These are phyloP conservation scores for Scedosporium minutisporum DNA, from an alignment of 2,329 filamentous ascomycete genomes.

Conservation along the genomic window DNA sequence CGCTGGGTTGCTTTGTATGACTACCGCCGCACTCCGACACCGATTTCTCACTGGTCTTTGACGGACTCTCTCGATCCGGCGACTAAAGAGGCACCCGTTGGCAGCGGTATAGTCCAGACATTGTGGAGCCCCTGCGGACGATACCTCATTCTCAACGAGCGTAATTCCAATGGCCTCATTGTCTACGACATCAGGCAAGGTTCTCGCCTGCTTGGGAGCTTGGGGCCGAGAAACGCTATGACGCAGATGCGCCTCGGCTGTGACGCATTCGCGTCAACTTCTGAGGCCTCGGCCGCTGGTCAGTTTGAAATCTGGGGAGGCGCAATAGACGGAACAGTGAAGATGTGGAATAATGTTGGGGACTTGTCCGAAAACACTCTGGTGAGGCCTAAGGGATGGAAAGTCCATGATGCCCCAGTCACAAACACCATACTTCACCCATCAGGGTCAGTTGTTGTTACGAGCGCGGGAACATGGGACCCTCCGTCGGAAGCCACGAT, in stretches of 20 bases:
- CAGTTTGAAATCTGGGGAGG: slow-evolving; percentile 57
- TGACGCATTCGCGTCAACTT: slow-evolving; percentile 37
- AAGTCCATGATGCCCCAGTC: slow-evolving; percentile 35
- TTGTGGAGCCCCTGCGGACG: slow-evolving; percentile 54
- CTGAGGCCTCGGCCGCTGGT: slow-evolving; percentile 18
- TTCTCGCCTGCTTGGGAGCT: slow-evolving; percentile 43
- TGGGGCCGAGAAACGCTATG: slow-evolving; percentile 18
- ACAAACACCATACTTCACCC: slow-evolving; percentile 41
- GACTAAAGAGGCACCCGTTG: slow-evolving; percentile 33
- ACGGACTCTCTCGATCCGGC: slow-evolving; percentile 38
- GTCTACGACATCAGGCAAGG: slow-evolving; percentile 55
- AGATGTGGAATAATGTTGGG: slow-evolving; percentile 50
- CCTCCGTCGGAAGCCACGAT: slow-evolving; percentile 14
- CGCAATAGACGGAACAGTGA: slow-evolving; percentile 41
- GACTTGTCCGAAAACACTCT: slow-evolving; percentile 29
- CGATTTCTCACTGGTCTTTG: slow-evolving; percentile 51
- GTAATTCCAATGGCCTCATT: slow-evolving; percentile 42
- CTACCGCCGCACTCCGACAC: slow-evolving; percentile 41
- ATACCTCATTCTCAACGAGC: slow-evolving; percentile 54
- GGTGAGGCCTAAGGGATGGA: slow-evolving; percentile 39
- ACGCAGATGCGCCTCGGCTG: slow-evolving; percentile 39
- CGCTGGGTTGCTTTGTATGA: slow-evolving; percentile 55
- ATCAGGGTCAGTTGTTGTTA: slow-evolving; percentile 46
- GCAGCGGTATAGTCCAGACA: slow-evolving; percentile 53
- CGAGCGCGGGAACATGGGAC: slow-evolving; percentile 46